Evolutionary conservation across 352 stramenopile genomes (phyloP).

Genomic region (Phytophthora ramorum): DNA sequence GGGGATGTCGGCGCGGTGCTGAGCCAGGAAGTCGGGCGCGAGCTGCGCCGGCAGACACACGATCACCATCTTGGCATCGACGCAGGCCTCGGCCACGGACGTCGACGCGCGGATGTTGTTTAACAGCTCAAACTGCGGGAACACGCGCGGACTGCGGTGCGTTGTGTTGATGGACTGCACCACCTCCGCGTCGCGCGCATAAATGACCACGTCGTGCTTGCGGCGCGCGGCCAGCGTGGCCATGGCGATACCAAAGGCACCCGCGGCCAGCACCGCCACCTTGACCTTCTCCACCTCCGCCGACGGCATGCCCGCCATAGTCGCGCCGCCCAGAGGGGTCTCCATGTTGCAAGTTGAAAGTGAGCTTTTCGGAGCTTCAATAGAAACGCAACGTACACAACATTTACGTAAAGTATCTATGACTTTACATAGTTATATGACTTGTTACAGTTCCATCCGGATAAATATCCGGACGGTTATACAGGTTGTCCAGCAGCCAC

Average conservation of each 20-base stretch:
- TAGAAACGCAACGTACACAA: neutral
- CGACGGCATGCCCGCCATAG: conserved; percentile 74
- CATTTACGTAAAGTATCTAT: neutral
- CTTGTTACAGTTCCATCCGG: neutral
- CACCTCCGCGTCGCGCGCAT: conserved; percentile 80
- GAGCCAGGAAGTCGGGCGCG: conserved; percentile 89
- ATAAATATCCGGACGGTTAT: neutral
- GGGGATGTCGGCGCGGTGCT: conserved; percentile 90
- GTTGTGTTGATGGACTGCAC: conserved; percentile 94
- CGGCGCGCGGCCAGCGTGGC: conserved; percentile 91
- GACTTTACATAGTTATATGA: neutral
- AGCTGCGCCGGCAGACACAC: conserved; percentile 97
- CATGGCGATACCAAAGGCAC: conserved; percentile 97
- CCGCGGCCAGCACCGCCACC: conserved; percentile 91
- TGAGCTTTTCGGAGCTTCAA: neutral
- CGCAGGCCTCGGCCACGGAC: conserved; percentile 86
- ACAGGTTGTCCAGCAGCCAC: neutral
- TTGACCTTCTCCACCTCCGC: conserved; percentile 83
- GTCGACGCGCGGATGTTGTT: conserved; percentile 89
- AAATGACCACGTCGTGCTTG: conserved; percentile 92
- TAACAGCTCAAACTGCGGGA: conserved; percentile 89
- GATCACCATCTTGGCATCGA: conserved; percentile 93
- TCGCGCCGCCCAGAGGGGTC: conserved; percentile 47
- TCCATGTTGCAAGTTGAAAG: conserved; percentile 40
- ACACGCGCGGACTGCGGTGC: conserved; percentile 92